These are phyloP conservation scores for Fusarium nanum DNA, from an alignment of 2,329 filamentous ascomycete genomes.

Conservation along the genomic window DNA sequence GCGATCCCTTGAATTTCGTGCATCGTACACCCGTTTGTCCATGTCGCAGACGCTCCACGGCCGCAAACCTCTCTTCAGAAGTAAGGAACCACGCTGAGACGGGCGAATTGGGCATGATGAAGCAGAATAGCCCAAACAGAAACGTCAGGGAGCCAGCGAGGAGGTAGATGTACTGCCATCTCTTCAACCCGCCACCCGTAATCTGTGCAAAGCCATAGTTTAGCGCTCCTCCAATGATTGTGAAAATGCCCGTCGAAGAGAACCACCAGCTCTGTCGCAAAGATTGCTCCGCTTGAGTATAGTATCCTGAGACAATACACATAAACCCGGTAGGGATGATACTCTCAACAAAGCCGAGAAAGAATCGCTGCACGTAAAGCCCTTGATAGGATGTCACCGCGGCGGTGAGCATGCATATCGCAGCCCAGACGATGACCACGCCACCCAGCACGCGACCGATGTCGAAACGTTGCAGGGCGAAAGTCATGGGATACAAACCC, in stretches of 20 bases:
- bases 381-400: slow-evolving; percentile 72
- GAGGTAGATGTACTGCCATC: slow-evolving; percentile 79
- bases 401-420: slow-evolving; percentile 75
- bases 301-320: slow-evolving; percentile 70
- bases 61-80: slow-evolving; percentile 69
- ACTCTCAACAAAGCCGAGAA: slow-evolving; percentile 71
- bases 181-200: slow-evolving; percentile 60
- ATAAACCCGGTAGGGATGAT: slow-evolving; percentile 75
- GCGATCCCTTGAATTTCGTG: slow-evolving; percentile 67
- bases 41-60: slow-evolving; percentile 70
- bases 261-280: slow-evolving; percentile 77
- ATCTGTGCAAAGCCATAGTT: slow-evolving; percentile 78
- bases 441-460: slow-evolving; percentile 72
- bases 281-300: slow-evolving; percentile 73
- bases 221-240: slow-evolving; percentile 70
- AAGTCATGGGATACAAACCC: slow-evolving; percentile 79
- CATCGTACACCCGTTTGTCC: slow-evolving; percentile 74
- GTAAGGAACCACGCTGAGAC: slow-evolving; percentile 76
- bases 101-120: slow-evolving; percentile 73
- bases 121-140: slow-evolving; percentile 73
- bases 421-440: slow-evolving; percentile 73
- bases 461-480: slow-evolving; percentile 74
- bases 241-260: slow-evolving; percentile 68
- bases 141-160: slow-evolving; percentile 73
- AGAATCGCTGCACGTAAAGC: slow-evolving; percentile 74